Percentiles rank a stretch among this genome's conserved stretches.
These are phyloP conservation scores for Quercus parvula DNA, from an alignment of 306 rosid genomes.

Conservation along the genomic window DNA sequence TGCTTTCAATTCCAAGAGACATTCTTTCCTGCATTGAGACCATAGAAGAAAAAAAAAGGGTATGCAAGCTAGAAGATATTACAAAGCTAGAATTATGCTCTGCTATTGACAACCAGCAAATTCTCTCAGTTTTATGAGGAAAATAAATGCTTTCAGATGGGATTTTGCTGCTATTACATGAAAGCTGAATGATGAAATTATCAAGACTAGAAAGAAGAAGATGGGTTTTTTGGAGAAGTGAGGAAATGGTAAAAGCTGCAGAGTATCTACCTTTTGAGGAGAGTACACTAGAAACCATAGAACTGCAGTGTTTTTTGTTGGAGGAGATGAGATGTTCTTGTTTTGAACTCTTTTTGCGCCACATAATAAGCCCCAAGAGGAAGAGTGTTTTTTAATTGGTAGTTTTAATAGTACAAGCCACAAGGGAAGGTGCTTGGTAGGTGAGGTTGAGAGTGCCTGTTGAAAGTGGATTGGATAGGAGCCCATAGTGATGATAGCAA, in stretches of 20 bases:
- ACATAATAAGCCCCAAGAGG: neutral
- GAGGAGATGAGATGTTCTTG: slow-evolving; percentile 24
- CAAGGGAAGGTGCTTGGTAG: neutral
- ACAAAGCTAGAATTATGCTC: neutral
- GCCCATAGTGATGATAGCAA: slow-evolving; percentile 23
- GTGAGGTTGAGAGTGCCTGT: neutral
- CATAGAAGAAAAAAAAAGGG: neutral
- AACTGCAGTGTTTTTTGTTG: slow-evolving; percentile 13
- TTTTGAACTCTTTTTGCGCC: slow-evolving; percentile 31
- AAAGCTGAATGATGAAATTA: neutral
- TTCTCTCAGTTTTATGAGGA: slow-evolving; percentile 8
- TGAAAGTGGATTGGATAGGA: neutral
- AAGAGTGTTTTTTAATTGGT: neutral
- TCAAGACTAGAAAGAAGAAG: slow-evolving; percentile 4
- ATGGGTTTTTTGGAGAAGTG: neutral
- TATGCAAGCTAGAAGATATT: slow-evolving; percentile 4
- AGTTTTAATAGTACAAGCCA: neutral
- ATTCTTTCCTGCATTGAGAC: slow-evolving; percentile 9
- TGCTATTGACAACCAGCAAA: neutral
- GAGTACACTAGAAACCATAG: slow-evolving; percentile 7
- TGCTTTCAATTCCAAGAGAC: neutral
- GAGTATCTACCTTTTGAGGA: slow-evolving; percentile 12
- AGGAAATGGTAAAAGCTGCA: slow-evolving; percentile 9
- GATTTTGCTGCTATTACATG: neutral
- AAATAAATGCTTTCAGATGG: neutral